A percentile compares a stretch with the other conserved stretches of the same genome.
Evolutionary conservation across 139 green algal genomes (phyloP).

Genomic region (Yamagishiella unicocca): DNA sequence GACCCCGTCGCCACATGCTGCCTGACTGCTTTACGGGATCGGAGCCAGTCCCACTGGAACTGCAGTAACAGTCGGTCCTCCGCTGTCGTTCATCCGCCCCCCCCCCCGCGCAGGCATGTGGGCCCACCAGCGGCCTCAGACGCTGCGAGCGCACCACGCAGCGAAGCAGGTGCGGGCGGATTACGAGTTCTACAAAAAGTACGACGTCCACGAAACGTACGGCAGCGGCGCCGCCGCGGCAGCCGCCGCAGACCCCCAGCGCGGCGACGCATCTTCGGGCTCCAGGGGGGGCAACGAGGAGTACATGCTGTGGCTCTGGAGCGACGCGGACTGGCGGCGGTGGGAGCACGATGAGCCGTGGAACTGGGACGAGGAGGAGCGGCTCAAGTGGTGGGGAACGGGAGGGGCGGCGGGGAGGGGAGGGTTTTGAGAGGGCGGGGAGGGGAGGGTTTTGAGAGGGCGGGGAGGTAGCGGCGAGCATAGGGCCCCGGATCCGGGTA

Average conservation of each 20-base stretch:
- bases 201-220: conserved; percentile 58
- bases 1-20: too few species aligned
- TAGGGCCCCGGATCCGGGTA: too few species aligned
- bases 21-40: too few species aligned
- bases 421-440: neutral
- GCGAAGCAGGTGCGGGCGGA: conserved; percentile 50
- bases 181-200: conserved; percentile 67
- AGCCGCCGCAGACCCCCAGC: neutral
- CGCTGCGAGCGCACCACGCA: neutral
- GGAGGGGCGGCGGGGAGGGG: too few species aligned
- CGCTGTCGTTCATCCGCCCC: neutral
- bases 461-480: too few species aligned
- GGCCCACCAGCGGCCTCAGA: conserved; percentile 38
- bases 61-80: too few species aligned
- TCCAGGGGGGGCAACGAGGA: conserved; percentile 45
- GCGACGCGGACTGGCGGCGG: conserved; percentile 78
- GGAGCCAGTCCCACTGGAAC: too few species aligned
- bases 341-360: conserved; percentile 77
- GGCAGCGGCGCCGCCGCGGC: conserved; percentile 25
- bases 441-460: neutral
- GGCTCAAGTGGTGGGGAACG: conserved; percentile 61
- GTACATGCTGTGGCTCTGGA: conserved; percentile 70
- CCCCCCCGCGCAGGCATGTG: conserved; percentile 39
- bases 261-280: neutral
- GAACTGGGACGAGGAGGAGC: conserved; percentile 68